phyloP scores from a whole-genome alignment of 345 rosid genomes.

The Arabis hirsuta region DNA sequence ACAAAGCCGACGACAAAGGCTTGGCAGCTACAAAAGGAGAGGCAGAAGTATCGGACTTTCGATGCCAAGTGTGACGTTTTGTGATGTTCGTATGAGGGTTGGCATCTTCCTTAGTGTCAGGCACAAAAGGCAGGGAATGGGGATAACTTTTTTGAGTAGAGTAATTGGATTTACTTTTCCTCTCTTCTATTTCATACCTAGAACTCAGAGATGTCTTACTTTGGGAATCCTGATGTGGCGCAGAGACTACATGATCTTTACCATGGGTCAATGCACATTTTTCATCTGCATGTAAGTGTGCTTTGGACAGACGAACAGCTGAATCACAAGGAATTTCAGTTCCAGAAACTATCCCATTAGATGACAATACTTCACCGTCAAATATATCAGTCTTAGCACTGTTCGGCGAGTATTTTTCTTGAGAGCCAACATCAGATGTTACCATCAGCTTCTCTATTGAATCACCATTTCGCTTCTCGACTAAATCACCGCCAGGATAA shows the following conservation, averaged over 20 bases:
- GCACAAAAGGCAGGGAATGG: slow-evolving; percentile 48
- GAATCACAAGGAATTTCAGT: slow-evolving; percentile 33
- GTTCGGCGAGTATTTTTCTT: slow-evolving; percentile 44
- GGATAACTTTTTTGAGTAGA: slow-evolving; percentile 52
- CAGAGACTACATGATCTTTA: slow-evolving; percentile 41
- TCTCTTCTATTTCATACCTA: slow-evolving; percentile 45
- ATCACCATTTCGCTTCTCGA: slow-evolving; percentile 48
- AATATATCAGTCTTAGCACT: slow-evolving; percentile 24
- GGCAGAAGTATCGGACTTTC: slow-evolving; percentile 49
- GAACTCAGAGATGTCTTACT: slow-evolving; percentile 41
- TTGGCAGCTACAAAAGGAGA: slow-evolving; percentile 48
- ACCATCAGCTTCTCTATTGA: slow-evolving; percentile 43
- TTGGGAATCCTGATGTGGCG: slow-evolving; percentile 44
- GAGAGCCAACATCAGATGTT: slow-evolving; percentile 47
- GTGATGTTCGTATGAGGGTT: slow-evolving; percentile 52
- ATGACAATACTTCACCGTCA: slow-evolving; percentile 41
- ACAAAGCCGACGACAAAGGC: slow-evolving; percentile 46
- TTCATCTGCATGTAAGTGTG: slow-evolving; percentile 46
- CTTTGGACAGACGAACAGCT: slow-evolving; percentile 39
- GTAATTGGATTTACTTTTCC: slow-evolving; percentile 47
- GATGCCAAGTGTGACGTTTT: slow-evolving; percentile 81
- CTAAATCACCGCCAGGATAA: slow-evolving; percentile 42
- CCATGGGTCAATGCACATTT: slow-evolving; percentile 35
- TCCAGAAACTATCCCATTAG: slow-evolving; percentile 44
- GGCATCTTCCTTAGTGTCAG: slow-evolving; percentile 51